Evolutionary conservation across 2,329 filamentous ascomycete species (phyloP), one percentile per base, ranked within the genome.

Genomic region (Erysiphe pulchra): DNA sequence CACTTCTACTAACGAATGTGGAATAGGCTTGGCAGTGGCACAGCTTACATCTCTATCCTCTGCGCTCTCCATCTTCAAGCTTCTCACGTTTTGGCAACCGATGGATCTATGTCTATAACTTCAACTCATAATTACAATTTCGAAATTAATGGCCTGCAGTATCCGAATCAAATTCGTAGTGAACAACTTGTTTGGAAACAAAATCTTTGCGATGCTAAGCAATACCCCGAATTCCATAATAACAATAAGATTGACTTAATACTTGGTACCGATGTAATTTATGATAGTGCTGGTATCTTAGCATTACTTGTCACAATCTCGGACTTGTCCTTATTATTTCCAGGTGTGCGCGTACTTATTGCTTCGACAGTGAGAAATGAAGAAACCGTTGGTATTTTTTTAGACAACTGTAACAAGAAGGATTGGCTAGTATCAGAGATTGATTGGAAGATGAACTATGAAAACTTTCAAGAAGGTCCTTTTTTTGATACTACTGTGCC

Each of bases 231-330:
- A 62, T 56, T 63, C 60, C 49, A 64, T 60, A 54, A 59, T 57
- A 45, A 59, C 56, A 47, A 63, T 58, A 45, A 59, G 55, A 44
- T 58, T 45, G 77, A 86, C 57, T 60, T 82, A 4, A 68, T 86
- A 2, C 60, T 87, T 28, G 82, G 80, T 4, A 79, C 81, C 32
- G 81, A 87, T 57, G 71, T 87, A 59, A 86, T 78, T 0, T 87
- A 86, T 59, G 80, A 87, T 56, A 65, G 65, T 49, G 63, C 64
- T 33, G 67, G 72, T 38, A 75, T 80, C 44, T 71, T 75, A 0
- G 63, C 71, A 1, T 64, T 87, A 20, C 65, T 81, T 2, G 68
- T 65, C 2, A 84, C 80, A 2, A 58, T 86, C 45, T 61, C 67
- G 31, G 69, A 77, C 44, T 62, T 84, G 12, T 70, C 80, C 43